Conservation (phyloP, 139 green algal genomes). For the Micractinium sp. region DNA sequence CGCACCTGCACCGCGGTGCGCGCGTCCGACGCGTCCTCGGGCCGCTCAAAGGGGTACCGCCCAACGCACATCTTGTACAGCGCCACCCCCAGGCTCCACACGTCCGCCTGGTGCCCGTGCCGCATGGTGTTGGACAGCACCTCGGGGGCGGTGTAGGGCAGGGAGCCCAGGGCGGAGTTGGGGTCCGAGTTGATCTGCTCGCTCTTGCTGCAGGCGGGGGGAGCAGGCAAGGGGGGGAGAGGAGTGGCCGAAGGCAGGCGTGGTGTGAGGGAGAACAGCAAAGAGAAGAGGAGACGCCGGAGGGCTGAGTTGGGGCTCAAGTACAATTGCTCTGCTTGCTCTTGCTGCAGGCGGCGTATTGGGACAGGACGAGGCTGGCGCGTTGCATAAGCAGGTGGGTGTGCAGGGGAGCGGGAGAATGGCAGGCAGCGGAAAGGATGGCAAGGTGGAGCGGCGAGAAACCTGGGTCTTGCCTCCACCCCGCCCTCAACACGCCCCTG, state of each 20-base stretch:
- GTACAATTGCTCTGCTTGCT: constrained; percentile 38
- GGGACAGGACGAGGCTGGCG: neutral
- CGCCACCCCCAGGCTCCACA: constrained; percentile 52
- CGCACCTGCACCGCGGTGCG: constrained; percentile 39
- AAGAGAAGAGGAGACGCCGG: constrained; percentile 10
- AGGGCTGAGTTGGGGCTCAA: constrained; percentile 17
- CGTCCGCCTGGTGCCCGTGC: constrained; percentile 42
- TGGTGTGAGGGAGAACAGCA: constrained; percentile 32
- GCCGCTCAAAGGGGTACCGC: constrained; percentile 51
- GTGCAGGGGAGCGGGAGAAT: neutral
- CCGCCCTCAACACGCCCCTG: too few relatives aligned
- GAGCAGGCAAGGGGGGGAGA: neutral
- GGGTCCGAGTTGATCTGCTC: constrained; percentile 58
- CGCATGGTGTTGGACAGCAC: constrained; percentile 42
- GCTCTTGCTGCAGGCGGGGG: constrained; percentile 37
- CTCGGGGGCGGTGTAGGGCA: constrained; percentile 55
- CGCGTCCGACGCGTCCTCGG: constrained; percentile 28
- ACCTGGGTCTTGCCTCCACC: too few relatives aligned
- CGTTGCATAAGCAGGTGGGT: neutral
- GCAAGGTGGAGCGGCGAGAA: too few relatives aligned
- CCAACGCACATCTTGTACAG: constrained; percentile 55
- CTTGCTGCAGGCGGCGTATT: neutral
- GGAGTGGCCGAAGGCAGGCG: neutral
- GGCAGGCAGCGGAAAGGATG: too few relatives aligned
- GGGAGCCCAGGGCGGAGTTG: constrained; percentile 40